Evolutionary conservation across 1,284 basidiomycete species (phyloP), one percentile per base, ranked within the genome.

Genomic region (Ceratobasidium sp.): DNA sequence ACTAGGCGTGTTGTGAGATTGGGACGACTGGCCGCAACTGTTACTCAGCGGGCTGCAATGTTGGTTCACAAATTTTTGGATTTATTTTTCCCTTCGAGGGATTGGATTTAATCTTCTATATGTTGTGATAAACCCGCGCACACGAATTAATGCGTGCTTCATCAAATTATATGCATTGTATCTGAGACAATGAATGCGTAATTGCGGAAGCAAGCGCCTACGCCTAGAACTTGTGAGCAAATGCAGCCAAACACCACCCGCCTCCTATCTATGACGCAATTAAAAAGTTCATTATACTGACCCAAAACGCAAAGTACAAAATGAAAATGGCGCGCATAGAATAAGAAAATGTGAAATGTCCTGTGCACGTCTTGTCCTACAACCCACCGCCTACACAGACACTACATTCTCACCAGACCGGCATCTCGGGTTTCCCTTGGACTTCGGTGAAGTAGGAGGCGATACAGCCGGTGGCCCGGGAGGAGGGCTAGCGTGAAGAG

Each of bases 11-110:
- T n/a, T 30, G 23, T 5, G 14, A n/a, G n/a, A 4, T 16, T 32
- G 9, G 11, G 9, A 30, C 26, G 21, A 4, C 16, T 18, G 18
- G 21, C 14, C 2, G 1, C 32, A 4, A 43, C 14, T 21, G 38
- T 23, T 28, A 26, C 16, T 63, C 46, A 55, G 50, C 9, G 35
- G 18, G 18, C 23, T 21, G n/a, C 49, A 38, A 21, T 28, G n/a
- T 32, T 43, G 63, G 18, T 16, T 41, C 21, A 43, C 23, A 67
- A n/a, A 67, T 67, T 67, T 67, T 67, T 67, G n/a, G 62, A 54
- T 21, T 21, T 55, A 16, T 58, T 55, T 28, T 28, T 16, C 63
- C 63, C 26, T 67, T 67, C 63, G 63, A 38, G 49, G 63, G 38
- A 11, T 32, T 30, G 43, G 43, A 18, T 46, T n/a, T n/a, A n/a